These are phyloP conservation scores for Cyberlindnera subsufficiens DNA, from an alignment of 805 yeast species.

Conservation along the genomic window DNA sequence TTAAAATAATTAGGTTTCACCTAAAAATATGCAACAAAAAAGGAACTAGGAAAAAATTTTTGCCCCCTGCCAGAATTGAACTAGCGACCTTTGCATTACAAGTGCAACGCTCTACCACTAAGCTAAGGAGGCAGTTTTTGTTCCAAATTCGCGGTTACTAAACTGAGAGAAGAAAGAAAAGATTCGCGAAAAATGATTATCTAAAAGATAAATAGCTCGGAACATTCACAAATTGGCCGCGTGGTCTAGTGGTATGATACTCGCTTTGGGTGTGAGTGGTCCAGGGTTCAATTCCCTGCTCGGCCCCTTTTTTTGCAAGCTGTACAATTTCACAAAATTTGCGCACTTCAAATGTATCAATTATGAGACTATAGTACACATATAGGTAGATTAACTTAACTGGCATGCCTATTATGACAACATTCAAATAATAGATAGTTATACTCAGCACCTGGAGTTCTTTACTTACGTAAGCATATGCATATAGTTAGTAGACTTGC, in stretches of 20 bases:
- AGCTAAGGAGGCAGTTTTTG: slow-evolving; percentile 80
- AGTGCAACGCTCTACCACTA: slow-evolving; percentile 99
- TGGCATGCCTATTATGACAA: too few species aligned
- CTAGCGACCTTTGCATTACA: slow-evolving; percentile 98
- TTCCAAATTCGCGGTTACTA: not conserved
- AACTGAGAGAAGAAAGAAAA: not conserved
- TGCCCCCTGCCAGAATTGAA: slow-evolving; percentile 88
- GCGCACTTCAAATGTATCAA: too few species aligned
- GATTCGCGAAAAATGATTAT: not conserved
- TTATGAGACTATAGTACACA: not conserved
- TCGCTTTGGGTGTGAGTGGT: slow-evolving; percentile 29
- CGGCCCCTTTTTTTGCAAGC: slow-evolving; percentile 24
- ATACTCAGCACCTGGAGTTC: too few species aligned
- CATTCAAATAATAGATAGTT: too few species aligned
- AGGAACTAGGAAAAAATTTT: not conserved
- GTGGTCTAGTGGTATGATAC: slow-evolving; percentile 29
- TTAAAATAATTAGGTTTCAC: too few species aligned
- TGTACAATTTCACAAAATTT: too few species aligned
- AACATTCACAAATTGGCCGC: slow-evolving; percentile 15
- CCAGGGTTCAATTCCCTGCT: slow-evolving; percentile 28
- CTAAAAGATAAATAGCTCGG: too few species aligned
- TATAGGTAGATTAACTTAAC: too few species aligned
- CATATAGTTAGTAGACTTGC: too few species aligned
- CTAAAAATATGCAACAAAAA: too few species aligned
- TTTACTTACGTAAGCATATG: too few species aligned